These are phyloP conservation scores for Nitzschia putrida DNA, from an alignment of 108 stramenopile species.

Conservation along the genomic window DNA sequence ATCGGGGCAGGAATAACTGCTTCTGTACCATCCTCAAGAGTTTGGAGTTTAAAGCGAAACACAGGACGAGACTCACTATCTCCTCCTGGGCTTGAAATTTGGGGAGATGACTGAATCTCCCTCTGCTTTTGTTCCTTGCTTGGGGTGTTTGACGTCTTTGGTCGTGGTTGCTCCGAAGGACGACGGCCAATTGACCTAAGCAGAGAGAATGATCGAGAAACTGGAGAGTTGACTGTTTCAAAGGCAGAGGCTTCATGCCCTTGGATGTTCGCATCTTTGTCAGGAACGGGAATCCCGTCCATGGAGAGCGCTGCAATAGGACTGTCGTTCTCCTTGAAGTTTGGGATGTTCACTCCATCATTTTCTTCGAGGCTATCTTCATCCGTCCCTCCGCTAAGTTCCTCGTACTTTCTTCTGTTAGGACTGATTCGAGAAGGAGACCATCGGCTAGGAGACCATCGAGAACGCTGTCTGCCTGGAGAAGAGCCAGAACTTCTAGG, in stretches of 20 bases:
- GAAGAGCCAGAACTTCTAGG: constrained; percentile 3
- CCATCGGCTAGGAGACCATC: constrained; percentile 12
- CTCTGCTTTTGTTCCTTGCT: background rate
- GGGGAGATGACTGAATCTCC: background rate
- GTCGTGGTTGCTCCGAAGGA: background rate
- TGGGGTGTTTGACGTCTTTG: background rate
- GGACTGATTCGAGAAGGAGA: constrained; percentile 7
- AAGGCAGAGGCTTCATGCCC: background rate
- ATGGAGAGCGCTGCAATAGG: background rate
- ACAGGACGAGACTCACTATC: background rate
- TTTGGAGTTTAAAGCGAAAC: constrained; percentile 17
- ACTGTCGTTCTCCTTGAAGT: constrained; percentile 2
- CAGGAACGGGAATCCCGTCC: background rate
- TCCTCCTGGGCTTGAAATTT: background rate
- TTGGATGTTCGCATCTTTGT: background rate
- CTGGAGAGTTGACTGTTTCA: background rate
- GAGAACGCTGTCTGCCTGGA: background rate
- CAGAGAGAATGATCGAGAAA: background rate
- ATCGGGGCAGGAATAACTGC: background rate
- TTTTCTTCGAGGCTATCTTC: background rate
- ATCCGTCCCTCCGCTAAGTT: background rate
- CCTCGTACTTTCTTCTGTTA: background rate
- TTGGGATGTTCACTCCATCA: background rate
- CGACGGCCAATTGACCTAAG: background rate
- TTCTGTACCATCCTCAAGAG: background rate